These are phyloP conservation scores for Aspergillus avenaceus DNA, from an alignment of 495 filamentous ascomycete genomes.

Conservation along the genomic window DNA sequence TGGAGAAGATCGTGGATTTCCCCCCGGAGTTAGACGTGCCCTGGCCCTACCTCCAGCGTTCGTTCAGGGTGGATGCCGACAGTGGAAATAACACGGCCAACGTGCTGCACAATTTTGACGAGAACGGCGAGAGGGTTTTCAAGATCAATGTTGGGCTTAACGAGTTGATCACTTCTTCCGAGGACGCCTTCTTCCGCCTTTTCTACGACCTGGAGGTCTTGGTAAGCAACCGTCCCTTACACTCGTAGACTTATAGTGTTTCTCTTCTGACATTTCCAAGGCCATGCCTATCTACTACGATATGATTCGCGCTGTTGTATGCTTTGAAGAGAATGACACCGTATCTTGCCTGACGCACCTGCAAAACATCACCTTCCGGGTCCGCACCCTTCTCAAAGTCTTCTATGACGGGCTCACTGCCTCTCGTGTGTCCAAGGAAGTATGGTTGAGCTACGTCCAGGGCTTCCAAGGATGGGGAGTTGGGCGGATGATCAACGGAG, in stretches of 20 bases:
- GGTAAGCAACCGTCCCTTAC: slow-evolving; percentile 11
- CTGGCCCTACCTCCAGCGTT: slow-evolving; percentile 33
- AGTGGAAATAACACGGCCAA: slow-evolving; percentile 34
- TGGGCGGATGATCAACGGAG: slow-evolving; percentile 21
- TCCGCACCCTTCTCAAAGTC: slow-evolving; percentile 18
- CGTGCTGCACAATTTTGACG: slow-evolving; percentile 29
- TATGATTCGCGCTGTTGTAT: slow-evolving; percentile 22
- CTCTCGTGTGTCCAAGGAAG: slow-evolving; percentile 19
- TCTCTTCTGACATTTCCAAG: neutral
- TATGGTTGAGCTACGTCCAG: slow-evolving; percentile 38
- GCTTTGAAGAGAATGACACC: slow-evolving; percentile 17
- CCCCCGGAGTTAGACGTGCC: slow-evolving; percentile 29
- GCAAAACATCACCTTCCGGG: slow-evolving; percentile 14
- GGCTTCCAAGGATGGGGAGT: slow-evolving; percentile 41
- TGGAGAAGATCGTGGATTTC: slow-evolving; percentile 31
- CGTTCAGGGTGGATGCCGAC: slow-evolving; percentile 31
- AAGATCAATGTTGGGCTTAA: slow-evolving; percentile 32
- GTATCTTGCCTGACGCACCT: slow-evolving; percentile 19
- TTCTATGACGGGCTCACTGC: slow-evolving; percentile 24
- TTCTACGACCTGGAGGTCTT: slow-evolving; percentile 25
- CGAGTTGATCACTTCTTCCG: slow-evolving; percentile 19
- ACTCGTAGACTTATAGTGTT: too few species aligned
- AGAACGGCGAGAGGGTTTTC: slow-evolving; percentile 18
- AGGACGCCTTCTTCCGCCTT: slow-evolving; percentile 29
- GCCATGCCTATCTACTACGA: slow-evolving; percentile 31